A percentile compares a stretch with the other conserved stretches of the same genome.
Conservation (phyloP, 768 basidiomycete species). For the Chalciporus chontae region DNA sequence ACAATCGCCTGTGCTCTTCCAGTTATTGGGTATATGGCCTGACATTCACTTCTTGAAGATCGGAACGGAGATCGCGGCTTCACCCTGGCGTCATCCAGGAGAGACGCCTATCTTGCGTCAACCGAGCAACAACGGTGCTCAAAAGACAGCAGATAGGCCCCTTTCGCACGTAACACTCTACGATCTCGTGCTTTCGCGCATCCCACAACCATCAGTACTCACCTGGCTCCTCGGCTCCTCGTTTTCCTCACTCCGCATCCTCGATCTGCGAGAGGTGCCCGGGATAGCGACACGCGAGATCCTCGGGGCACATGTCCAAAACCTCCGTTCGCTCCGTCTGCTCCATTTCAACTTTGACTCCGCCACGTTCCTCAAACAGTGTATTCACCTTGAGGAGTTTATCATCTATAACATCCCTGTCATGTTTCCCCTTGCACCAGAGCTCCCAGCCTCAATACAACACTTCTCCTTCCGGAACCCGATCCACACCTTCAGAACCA, state of each 20-base stretch:
- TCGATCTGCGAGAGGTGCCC: constrained; percentile 39
- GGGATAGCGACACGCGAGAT: constrained; percentile 21
- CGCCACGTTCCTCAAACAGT: constrained; percentile 33
- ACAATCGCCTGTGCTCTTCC: constrained; percentile 43
- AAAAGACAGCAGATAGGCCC: not conserved
- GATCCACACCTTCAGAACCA: constrained; percentile 15
- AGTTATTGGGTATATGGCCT: constrained; percentile 38
- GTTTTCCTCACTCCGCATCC: constrained; percentile 33
- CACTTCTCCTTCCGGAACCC: constrained; percentile 39
- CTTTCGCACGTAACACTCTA: constrained; percentile 30
- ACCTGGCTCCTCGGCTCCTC: constrained; percentile 40
- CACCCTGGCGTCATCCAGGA: constrained; percentile 27
- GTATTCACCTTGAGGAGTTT: constrained; percentile 39
- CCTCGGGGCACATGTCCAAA: constrained; percentile 29
- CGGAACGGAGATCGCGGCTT: constrained; percentile 35
- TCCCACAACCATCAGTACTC: constrained; percentile 29
- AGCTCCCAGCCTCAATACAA: constrained; percentile 37
- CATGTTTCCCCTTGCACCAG: constrained; percentile 27
- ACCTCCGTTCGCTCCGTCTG: constrained; percentile 43
- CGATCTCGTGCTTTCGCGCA: constrained; percentile 39
- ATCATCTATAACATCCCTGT: constrained; percentile 36
- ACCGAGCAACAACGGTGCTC: not conserved
- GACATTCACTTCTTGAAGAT: constrained; percentile 37
- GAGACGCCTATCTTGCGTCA: constrained; percentile 11
- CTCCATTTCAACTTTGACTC: constrained; percentile 33